These are phyloP conservation scores for Scheffersomyces stambukii DNA, from an alignment of 1,139 yeast genomes.

Conservation along the genomic window DNA sequence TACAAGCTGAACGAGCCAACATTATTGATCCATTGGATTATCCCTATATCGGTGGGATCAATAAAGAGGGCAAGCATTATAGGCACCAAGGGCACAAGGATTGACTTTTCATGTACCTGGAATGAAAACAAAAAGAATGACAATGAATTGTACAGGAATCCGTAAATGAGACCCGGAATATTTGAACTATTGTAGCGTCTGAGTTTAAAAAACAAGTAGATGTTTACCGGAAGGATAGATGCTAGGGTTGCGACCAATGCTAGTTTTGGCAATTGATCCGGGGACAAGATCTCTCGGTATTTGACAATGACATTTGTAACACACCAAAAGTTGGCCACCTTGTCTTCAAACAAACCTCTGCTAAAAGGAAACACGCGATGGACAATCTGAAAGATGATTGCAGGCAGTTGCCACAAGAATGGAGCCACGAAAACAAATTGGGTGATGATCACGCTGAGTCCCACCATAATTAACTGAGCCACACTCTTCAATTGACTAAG, in stretches of 20 bases:
- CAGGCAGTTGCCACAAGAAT: slow-evolving; percentile 31
- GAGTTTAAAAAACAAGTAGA: slow-evolving; percentile 50
- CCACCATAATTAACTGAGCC: slow-evolving; percentile 51
- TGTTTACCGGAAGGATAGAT: slow-evolving; percentile 65
- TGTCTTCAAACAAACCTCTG: slow-evolving; percentile 95
- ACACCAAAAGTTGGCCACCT: slow-evolving; percentile 98
- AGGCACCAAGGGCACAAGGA: slow-evolving; percentile 83
- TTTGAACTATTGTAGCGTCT: slow-evolving; percentile 8
- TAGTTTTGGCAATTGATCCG: slow-evolving; percentile 55
- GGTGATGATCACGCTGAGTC: slow-evolving; percentile 56
- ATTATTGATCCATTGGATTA: slow-evolving; percentile 85
- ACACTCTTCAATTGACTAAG: slow-evolving; percentile 40
- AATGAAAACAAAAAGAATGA: slow-evolving; percentile 87
- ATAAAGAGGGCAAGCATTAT: slow-evolving; percentile 64
- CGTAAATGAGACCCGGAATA: slow-evolving; percentile 46
- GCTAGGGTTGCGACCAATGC: slow-evolving; percentile 62
- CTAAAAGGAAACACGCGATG: slow-evolving; percentile 84
- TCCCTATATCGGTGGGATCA: slow-evolving; percentile 57
- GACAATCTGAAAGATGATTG: slow-evolving; percentile 33
- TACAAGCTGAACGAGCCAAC: slow-evolving; percentile 81
- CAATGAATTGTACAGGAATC: slow-evolving; percentile 80
- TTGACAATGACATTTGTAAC: slow-evolving; percentile 75
- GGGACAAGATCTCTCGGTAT: slow-evolving; percentile 53
- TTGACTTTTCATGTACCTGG: slow-evolving; percentile 94
- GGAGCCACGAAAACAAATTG: slow-evolving; percentile 58